Evolutionary conservation across 495 filamentous ascomycete species (phyloP), one percentile per base, ranked within the genome.

Genomic region (Articulospora tetracladia): DNA sequence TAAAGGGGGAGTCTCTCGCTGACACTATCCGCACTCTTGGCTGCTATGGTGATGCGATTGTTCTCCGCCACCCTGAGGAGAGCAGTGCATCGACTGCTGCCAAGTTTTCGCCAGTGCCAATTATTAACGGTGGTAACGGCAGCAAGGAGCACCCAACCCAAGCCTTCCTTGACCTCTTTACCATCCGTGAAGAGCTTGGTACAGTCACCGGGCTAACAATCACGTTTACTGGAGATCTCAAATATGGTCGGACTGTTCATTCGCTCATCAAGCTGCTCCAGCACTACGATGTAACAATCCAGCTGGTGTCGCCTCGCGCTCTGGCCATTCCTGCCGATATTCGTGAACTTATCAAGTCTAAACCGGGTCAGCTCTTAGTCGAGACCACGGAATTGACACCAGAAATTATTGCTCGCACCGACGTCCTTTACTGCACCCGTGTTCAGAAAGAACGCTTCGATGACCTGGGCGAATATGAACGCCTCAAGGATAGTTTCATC

Each of bases 131-230:
- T 64, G 94, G 94, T 50, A 98, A 98, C 70, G 94, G 94, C 58
- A 89, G 87, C 72, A 82, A 89, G 64, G 94, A 98, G 76, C 94
- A 98, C 73, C 94, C 94, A 2, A 98, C 95, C 0, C 94, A 98
- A 74, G 94, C 94, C 3, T 92, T 98, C 85, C 81, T 97, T n/a
- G 94, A 98, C 68, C 84, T 98, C 63, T 98, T 96, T 80, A 98
- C 94, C 36, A 97, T 98, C 72, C 87, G 95, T 56, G 92, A 98
- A 74, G 94, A 98, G 75, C 81, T 98, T 20, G 94, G 94, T 57
- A 96, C 91, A 3, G 93, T 98, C 54, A 90, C 90, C 65, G 92
- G 91, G 41, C 78, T 98, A 62, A 96, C 91, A 51, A 93, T 98
- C 71, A 98, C 94, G 54, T 98, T 98, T 72, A 83, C 86, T 53